These are phyloP conservation scores for Berberis thunbergii DNA, from an alignment of 164 flowering plant genomes.

Conservation along the genomic window DNA sequence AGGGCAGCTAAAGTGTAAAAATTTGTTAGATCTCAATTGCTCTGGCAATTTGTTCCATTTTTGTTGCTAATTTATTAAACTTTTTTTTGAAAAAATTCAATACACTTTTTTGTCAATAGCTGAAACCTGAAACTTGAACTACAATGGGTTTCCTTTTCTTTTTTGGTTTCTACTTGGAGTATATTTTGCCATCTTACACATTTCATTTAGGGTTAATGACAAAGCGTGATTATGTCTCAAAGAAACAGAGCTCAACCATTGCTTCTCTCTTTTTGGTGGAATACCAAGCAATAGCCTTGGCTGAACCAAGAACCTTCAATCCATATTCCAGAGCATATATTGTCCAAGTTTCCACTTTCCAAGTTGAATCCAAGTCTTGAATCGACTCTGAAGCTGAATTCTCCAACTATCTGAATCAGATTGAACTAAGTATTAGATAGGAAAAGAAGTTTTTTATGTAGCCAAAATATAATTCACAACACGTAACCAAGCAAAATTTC, in stretches of 20 bases:
- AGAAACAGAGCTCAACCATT: conserved; percentile 86
- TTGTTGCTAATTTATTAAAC: too few relatives aligned
- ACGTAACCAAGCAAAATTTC: too few relatives aligned
- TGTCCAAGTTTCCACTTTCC: conserved; percentile 30
- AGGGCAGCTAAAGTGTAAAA: too few relatives aligned
- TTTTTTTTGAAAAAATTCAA: background rate
- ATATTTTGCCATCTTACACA: too few relatives aligned
- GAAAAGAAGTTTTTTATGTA: too few relatives aligned
- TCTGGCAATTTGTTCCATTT: too few relatives aligned
- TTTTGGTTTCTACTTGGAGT: too few relatives aligned
- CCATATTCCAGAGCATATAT: conserved; percentile 77
- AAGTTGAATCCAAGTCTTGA: conserved; percentile 45
- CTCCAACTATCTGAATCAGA: conserved; percentile 61
- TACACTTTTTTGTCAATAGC: too few relatives aligned
- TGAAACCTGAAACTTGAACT: too few relatives aligned
- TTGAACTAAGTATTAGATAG: background rate
- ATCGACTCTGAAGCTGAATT: conserved; percentile 74
- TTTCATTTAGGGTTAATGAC: background rate
- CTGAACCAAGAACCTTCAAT: conserved; percentile 86
- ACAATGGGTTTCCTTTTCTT: too few relatives aligned
- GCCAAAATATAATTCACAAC: too few relatives aligned
- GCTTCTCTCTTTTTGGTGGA: conserved; percentile 65
- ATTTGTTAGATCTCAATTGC: too few relatives aligned
- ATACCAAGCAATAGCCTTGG: conserved; percentile 96
- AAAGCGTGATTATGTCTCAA: conserved; percentile 28